Evolutionary conservation across 2,329 filamentous ascomycete genomes (phyloP).

Genomic region (Didymella segeticola): DNA sequence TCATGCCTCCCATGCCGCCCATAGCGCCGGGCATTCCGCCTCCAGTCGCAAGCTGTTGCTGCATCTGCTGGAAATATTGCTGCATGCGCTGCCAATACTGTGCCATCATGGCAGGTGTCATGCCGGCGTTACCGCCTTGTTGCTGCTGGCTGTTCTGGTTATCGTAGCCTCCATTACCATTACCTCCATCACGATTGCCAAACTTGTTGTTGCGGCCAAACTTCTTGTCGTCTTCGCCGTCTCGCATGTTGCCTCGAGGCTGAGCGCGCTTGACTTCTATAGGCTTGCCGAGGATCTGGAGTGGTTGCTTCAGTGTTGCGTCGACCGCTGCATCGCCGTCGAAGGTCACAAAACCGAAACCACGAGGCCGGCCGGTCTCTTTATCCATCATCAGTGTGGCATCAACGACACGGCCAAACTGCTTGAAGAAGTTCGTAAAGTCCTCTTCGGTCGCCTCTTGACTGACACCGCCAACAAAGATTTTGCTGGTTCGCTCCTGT

Average conservation of each 20-base stretch:
- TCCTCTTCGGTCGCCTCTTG: slow-evolving; percentile 96
- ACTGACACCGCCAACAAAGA: slow-evolving; percentile 96
- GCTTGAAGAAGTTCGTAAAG: slow-evolving; percentile 95
- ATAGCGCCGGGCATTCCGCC: slow-evolving; percentile 49
- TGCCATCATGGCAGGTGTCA: slow-evolving; percentile 97
- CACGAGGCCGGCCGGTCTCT: slow-evolving; percentile 93
- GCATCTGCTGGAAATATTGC: slow-evolving; percentile 94
- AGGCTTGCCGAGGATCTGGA: slow-evolving; percentile 93
- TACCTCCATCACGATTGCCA: slow-evolving; percentile 43
- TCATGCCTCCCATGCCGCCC: slow-evolving; percentile 63
- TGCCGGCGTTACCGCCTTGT: slow-evolving; percentile 59
- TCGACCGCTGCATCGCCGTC: slow-evolving; percentile 96
- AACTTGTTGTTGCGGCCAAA: slow-evolving; percentile 49
- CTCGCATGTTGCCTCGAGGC: slow-evolving; percentile 89
- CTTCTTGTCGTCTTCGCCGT: slow-evolving; percentile 75
- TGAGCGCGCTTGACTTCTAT: slow-evolving; percentile 99
- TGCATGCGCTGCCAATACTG: slow-evolving; percentile 99
- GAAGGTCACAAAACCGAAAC: slow-evolving; percentile 98
- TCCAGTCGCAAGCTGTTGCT: slow-evolving; percentile 77
- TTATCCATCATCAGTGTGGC: slow-evolving; percentile 99
- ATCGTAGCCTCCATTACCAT: slow-evolving; percentile 45
- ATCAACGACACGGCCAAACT: slow-evolving; percentile 95
- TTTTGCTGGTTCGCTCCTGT: slow-evolving; percentile 97
- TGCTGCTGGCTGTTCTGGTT: slow-evolving; percentile 58
- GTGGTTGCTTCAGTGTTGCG: slow-evolving; percentile 79